Evolutionary conservation across 768 basidiomycete genomes (phyloP).

Genomic region (Mycena haematopus): DNA sequence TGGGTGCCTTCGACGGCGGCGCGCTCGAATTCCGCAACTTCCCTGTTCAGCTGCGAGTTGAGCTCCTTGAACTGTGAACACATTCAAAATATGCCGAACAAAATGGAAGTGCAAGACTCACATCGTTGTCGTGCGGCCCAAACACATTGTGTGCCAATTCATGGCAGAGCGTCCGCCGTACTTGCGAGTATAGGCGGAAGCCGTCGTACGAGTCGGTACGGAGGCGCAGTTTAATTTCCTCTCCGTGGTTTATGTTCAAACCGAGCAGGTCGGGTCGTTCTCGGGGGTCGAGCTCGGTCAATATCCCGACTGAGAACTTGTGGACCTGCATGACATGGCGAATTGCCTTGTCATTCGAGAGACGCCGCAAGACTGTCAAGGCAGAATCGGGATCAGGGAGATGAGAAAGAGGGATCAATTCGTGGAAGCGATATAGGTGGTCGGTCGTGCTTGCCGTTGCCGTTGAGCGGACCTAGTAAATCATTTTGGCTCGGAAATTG

Average conservation of each 20-base stretch:
- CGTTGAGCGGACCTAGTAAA: constrained; percentile 63
- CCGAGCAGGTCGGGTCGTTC: constrained; percentile 76
- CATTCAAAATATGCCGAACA: not conserved
- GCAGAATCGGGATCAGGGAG: constrained; percentile 70
- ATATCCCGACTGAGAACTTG: constrained; percentile 66
- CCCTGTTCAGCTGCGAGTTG: constrained; percentile 75
- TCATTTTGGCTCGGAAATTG: not conserved
- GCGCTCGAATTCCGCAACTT: constrained; percentile 73
- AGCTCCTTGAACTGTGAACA: constrained; percentile 71
- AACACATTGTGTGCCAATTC: constrained; percentile 80
- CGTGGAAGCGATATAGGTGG: constrained; percentile 66
- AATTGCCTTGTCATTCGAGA: constrained; percentile 76
- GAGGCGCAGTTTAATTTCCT: constrained; percentile 70
- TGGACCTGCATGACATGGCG: constrained; percentile 74
- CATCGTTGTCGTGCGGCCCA: constrained; percentile 76
- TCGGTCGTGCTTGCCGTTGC: constrained; percentile 46
- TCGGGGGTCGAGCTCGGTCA: constrained; percentile 82
- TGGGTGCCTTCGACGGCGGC: constrained; percentile 60
- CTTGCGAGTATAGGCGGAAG: constrained; percentile 68
- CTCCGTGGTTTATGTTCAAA: constrained; percentile 67
- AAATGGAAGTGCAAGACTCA: constrained; percentile 40
- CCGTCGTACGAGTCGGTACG: constrained; percentile 77
- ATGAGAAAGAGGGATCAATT: constrained; percentile 64
- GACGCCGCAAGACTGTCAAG: constrained; percentile 55
- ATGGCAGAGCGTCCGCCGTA: constrained; percentile 75